These are phyloP conservation scores for Dothistroma pini DNA, from an alignment of 2,329 filamentous ascomycete genomes.

Conservation along the genomic window DNA sequence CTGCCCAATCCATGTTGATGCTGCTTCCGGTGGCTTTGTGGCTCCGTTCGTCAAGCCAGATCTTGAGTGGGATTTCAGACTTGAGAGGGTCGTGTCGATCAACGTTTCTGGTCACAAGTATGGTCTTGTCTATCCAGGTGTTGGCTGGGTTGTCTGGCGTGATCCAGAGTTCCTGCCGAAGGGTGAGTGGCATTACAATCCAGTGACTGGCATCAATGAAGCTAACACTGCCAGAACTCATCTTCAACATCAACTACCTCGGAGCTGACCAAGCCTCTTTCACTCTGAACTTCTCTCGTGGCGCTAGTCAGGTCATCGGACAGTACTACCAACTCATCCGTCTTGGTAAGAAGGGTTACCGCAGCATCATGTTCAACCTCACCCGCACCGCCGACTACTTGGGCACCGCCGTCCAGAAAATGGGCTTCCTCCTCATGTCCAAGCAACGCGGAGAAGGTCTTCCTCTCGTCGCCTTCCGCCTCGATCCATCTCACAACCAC, in stretches of 20 bases:
- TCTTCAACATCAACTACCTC: slow-evolving; percentile 99
- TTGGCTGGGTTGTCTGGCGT: slow-evolving; percentile 92
- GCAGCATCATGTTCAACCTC: slow-evolving; percentile 89
- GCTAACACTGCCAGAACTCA: slow-evolving; percentile 57
- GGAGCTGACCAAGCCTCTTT: slow-evolving; percentile 94
- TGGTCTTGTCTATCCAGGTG: slow-evolving; percentile 77
- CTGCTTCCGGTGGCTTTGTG: slow-evolving; percentile 88
- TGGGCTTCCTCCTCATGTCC: slow-evolving; percentile 88
- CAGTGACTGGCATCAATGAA: not conserved
- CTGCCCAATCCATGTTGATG: slow-evolving; percentile 88
- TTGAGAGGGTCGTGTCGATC: slow-evolving; percentile 85
- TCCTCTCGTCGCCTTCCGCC: slow-evolving; percentile 84
- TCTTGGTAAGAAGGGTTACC: slow-evolving; percentile 87
- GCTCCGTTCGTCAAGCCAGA: slow-evolving; percentile 84
- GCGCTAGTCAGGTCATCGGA: slow-evolving; percentile 88
- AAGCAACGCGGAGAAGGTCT: slow-evolving; percentile 72
- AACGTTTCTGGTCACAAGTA: slow-evolving; percentile 94
- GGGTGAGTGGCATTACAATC: slow-evolving; percentile 22
- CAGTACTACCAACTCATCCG: slow-evolving; percentile 98
- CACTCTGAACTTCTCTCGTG: slow-evolving; percentile 96
- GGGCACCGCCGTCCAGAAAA: slow-evolving; percentile 63
- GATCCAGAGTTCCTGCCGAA: slow-evolving; percentile 77
- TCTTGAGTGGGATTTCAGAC: slow-evolving; percentile 86
- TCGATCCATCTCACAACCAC: slow-evolving; percentile 55
- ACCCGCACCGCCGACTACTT: slow-evolving; percentile 89